A percentile compares a stretch with the other conserved stretches of the same genome.
These are phyloP conservation scores for Isabelozyma gotoi DNA, from an alignment of 805 yeast genomes.

Conservation along the genomic window DNA sequence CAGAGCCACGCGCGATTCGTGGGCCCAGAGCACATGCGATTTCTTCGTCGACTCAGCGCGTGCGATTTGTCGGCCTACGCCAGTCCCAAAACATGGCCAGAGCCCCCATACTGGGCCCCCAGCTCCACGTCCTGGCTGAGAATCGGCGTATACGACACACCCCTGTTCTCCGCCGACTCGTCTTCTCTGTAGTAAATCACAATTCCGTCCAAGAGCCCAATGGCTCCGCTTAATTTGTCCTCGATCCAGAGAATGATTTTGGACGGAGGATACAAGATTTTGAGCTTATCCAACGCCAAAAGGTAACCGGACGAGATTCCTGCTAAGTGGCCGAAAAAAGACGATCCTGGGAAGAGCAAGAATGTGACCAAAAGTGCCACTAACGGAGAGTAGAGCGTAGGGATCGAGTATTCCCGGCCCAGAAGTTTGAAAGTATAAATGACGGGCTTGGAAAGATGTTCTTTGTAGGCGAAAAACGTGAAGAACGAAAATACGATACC, in stretches of 20 bases:
- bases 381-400: constrained; percentile 62
- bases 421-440: constrained; percentile 27
- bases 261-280: constrained; percentile 64
- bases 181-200: constrained; percentile 61
- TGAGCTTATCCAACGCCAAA: constrained; percentile 56
- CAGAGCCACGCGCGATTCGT: no score
- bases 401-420: constrained; percentile 45
- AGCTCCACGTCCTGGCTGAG: constrained; percentile 24
- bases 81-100: constrained; percentile 22
- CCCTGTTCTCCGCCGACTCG: constrained; percentile 51
- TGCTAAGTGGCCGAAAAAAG: constrained; percentile 72
- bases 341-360: constrained; percentile 60
- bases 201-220: constrained; percentile 51
- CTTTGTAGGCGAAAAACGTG: constrained; percentile 57
- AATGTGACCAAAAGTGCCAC: constrained; percentile 45
- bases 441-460: constrained; percentile 38
- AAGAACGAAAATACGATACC: constrained; percentile 73
- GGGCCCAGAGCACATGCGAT: no score
- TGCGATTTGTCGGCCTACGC: no score
- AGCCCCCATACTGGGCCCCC: constrained; percentile 9
- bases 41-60: no score
- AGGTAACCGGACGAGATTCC: constrained; percentile 68
- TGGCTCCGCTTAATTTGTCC: constrained; percentile 46
- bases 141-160: constrained; percentile 27
- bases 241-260: constrained; percentile 67